phyloP scores from a whole-genome alignment of 164 flowering plant species.

The Tinospora cordifolia region DNA sequence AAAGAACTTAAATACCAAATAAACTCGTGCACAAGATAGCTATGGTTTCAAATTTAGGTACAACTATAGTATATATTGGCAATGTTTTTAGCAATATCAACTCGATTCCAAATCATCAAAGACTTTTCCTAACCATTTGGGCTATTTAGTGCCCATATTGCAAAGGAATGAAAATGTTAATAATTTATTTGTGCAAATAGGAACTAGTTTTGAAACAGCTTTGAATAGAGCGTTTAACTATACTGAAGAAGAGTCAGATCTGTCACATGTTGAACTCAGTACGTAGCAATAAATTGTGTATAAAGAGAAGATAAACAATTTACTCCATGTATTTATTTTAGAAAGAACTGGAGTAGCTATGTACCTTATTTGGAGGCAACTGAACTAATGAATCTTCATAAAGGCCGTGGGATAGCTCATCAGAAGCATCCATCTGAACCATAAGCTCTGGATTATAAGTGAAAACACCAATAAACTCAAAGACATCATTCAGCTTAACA shows the following conservation, averaged over 20 bases:
- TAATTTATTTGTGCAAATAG: neutral
- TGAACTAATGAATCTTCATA: conserved; percentile 42
- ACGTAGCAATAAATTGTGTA: neutral
- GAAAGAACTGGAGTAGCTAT: neutral
- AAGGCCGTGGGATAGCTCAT: conserved; percentile 30
- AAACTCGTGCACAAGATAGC: neutral
- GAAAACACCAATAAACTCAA: conserved; percentile 87
- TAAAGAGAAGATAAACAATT: neutral
- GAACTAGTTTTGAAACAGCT: neutral
- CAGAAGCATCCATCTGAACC: conserved; percentile 27
- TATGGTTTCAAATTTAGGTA: neutral
- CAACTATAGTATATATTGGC: neutral
- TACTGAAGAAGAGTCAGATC: neutral
- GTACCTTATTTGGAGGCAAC: conserved; percentile 61
- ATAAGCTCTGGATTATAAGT: conserved; percentile 54
- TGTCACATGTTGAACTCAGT: neutral
- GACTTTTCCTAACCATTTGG: too few relatives aligned
- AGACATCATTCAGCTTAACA: conserved; percentile 74
- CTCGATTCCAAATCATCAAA: too few relatives aligned
- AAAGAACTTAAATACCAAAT: neutral
- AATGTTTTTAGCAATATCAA: neutral
- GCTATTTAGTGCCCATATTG: neutral
- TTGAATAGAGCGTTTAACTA: neutral
- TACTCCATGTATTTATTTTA: neutral
- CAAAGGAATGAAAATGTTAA: neutral